A percentile compares a stretch with the other conserved stretches of the same genome.
Conservation (phyloP, 1,284 basidiomycete genomes). For the Naganishia albida region DNA sequence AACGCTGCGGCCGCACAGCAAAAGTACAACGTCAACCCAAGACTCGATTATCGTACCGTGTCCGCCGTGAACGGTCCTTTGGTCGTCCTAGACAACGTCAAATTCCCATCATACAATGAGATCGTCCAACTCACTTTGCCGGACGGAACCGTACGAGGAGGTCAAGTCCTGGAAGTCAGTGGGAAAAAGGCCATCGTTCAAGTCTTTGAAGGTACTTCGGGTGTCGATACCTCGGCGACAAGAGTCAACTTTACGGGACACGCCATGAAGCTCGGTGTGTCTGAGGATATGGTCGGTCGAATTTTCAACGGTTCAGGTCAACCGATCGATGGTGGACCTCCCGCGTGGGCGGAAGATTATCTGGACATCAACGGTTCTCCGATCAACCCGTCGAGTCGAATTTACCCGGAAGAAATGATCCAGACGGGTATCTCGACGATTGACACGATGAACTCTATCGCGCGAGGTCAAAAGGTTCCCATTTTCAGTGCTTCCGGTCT, state of each 20-base stretch:
- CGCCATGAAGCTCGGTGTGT: conserved; percentile 98
- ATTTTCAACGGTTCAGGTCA: conserved; percentile 99
- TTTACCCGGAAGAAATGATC: conserved; percentile 99
- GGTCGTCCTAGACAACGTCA: conserved; percentile 98
- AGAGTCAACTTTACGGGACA: conserved; percentile 98
- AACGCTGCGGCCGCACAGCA: conserved; percentile 83
- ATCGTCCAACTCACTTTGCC: conserved; percentile 95
- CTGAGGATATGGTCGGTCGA: conserved; percentile 99
- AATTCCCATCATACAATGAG: conserved; percentile 99
- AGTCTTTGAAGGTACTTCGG: conserved; percentile 97
- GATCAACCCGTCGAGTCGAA: conserved; percentile 98
- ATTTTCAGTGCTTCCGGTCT: conserved; percentile 99
- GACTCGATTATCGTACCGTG: conserved; percentile 83
- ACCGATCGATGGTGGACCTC: conserved; percentile 97
- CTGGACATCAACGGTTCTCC: conserved; percentile 99
- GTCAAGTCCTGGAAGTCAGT: conserved; percentile 96
- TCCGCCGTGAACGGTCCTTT: conserved; percentile 94
- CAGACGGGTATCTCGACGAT: conserved; percentile 99
- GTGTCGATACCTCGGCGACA: conserved; percentile 89
- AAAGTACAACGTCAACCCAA: conserved; percentile 67
- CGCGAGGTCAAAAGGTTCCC: conserved; percentile 99
- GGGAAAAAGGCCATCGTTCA: conserved; percentile 99
- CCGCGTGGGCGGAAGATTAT: conserved; percentile 99
- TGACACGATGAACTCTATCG: conserved; percentile 97
- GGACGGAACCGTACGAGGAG: conserved; percentile 91